Percentiles rank a stretch among this genome's conserved stretches.
Evolutionary conservation across 164 flowering plant species (phyloP).

Genomic region (Chloranthus sessilifolius): DNA sequence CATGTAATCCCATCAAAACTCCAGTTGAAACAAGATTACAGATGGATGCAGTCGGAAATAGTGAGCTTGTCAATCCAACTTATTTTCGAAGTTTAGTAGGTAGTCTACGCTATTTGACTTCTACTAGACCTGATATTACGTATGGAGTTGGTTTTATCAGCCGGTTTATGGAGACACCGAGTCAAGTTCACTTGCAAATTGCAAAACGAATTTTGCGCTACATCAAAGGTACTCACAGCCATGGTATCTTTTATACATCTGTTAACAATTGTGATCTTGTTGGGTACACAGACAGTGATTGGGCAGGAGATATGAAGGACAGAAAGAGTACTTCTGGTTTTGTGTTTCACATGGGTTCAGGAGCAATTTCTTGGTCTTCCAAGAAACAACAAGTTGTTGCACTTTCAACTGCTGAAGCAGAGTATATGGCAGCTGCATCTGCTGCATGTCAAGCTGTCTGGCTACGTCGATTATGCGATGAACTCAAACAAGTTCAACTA

Average conservation of each 20-base stretch:
- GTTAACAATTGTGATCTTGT: not conserved
- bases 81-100: not conserved
- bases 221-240: not conserved
- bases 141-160: not conserved
- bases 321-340: constrained; percentile 3
- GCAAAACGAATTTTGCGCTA: constrained; percentile 10
- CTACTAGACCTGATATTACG: not conserved
- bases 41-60: too few relatives aligned
- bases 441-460: constrained; percentile 1
- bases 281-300: constrained; percentile 12
- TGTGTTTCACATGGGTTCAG: constrained; percentile 4
- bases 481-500: not conserved
- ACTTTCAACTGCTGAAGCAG: constrained; percentile 5
- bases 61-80: not conserved
- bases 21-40: not conserved
- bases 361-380: constrained; percentile 2
- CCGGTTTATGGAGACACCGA: not conserved
- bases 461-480: not conserved
- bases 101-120: not conserved
- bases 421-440: constrained; percentile 3
- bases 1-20: not conserved
- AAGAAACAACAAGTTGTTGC: constrained; percentile 8
- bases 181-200: not conserved
- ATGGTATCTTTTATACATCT: constrained; percentile 5
- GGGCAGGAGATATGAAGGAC: constrained; percentile 8